Percentiles rank a stretch among this genome's conserved stretches.
Evolutionary conservation across 345 rosid species (phyloP).

Genomic region (Diplotaxis tenuifolia): DNA sequence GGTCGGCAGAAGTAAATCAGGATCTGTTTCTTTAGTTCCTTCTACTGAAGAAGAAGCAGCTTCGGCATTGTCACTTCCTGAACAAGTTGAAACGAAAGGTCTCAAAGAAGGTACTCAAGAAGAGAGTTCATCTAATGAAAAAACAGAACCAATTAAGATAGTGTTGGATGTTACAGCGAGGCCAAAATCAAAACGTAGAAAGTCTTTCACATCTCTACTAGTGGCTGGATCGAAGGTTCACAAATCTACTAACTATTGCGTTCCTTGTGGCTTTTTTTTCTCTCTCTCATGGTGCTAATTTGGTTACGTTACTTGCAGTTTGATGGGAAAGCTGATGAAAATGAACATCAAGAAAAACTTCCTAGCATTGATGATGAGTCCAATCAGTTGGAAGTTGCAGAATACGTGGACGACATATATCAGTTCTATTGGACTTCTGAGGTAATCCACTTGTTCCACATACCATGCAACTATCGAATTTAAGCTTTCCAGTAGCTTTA

Average conservation of each 20-base stretch:
- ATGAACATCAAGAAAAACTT: constrained; percentile 43
- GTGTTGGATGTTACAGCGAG: constrained; percentile 36
- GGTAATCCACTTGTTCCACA: constrained; percentile 45
- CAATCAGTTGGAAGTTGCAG: constrained; percentile 92
- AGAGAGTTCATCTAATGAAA: constrained; percentile 36
- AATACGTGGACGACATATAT: constrained; percentile 90
- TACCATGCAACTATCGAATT: background rate
- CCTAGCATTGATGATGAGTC: constrained; percentile 70
- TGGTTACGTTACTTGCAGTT: constrained; percentile 48
- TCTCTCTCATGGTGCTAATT: constrained; percentile 3
- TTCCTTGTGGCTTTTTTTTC: constrained; percentile 21
- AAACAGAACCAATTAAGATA: constrained; percentile 26
- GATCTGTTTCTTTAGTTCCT: constrained; percentile 34
- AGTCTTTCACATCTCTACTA: constrained; percentile 78
- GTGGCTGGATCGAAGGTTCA: constrained; percentile 77
- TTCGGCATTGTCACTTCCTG: constrained; percentile 27
- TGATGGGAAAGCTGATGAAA: constrained; percentile 48
- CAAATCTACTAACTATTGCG: background rate
- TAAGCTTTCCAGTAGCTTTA: constrained; percentile 13
- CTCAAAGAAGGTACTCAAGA: constrained; percentile 40
- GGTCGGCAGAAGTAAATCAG: constrained; percentile 34
- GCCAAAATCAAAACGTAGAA: constrained; percentile 70
- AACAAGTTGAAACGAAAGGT: constrained; percentile 36
- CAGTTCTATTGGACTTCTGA: constrained; percentile 84
- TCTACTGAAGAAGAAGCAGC: constrained; percentile 40